Base-by-base conservation (phyloP, 2,329 filamentous ascomycete species). In the Ceratocystis smalleyi region DNA sequence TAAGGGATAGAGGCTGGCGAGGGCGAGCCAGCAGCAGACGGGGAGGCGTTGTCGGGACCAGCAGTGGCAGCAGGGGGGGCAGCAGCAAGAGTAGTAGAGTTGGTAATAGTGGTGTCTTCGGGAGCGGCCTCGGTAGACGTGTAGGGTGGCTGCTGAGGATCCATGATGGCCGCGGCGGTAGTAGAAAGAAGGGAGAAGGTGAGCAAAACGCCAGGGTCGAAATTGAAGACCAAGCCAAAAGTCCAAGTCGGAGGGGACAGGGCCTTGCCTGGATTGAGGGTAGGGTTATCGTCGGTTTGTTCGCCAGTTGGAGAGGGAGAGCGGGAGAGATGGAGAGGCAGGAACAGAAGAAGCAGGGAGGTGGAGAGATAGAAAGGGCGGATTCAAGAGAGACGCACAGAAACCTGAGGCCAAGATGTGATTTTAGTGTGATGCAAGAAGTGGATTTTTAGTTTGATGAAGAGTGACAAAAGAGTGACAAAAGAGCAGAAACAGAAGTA, bases 1-100 rank as follows among this genome's bases (percentile, higher is more conserved):
- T 67, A 65, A 62, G 67, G 69, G 68, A 69, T 67, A 64, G 51
- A 43, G 43, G 60, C 61, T 61, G 35, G 66, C 64, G 59, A 64
- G n/a, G n/a, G n/a, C 47, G 47, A 49, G 47, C 32, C 51, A 24
- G 24, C 22, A 15, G 51, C 22, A 55, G 51, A 55, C 30, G 51
- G 30, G 12, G 27, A 32, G 40, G 59, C 55, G 35, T 40, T 40
- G 35, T 40, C 35, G 35, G 35, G 35, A 40, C 15, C 35, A 43
- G 47, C 12, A 24, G 43, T 22, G 59, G 40, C 62, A 57, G 35
- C 62, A 64, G 65, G 62, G 49, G 62, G 59, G n/a, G 57, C 60
- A 32, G 60, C 10, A 27, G n/a, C 5, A n/a, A 24, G n/a, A 24
- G 47, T 17, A 22, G 60, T 10, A 45, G 60, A 32, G 60, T 51